A percentile compares a stretch with the other conserved stretches of the same genome.
Evolutionary conservation across 2,329 filamentous ascomycete genomes (phyloP).

Genomic region (Aureobasidium sp.): DNA sequence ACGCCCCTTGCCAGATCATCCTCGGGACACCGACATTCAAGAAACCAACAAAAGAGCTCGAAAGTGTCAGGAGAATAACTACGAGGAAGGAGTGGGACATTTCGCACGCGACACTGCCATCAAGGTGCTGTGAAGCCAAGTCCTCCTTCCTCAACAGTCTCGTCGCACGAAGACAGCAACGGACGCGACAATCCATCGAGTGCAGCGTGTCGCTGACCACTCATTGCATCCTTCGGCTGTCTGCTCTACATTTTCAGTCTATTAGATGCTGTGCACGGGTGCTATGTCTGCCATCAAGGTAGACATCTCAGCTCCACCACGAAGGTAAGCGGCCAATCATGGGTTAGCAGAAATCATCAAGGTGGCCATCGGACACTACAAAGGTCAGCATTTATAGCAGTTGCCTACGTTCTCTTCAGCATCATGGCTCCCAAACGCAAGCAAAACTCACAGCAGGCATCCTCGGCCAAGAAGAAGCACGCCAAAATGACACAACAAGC

Average conservation of each 20-base stretch:
- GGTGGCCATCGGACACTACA: not conserved
- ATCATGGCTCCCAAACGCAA: constrained; percentile 12
- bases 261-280: not conserved
- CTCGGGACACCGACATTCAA: not conserved
- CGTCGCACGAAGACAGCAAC: not conserved
- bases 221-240: not conserved
- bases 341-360: constrained; percentile 6
- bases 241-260: not conserved
- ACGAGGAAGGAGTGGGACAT: not conserved
- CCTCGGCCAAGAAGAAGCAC: constrained; percentile 5
- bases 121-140: constrained; percentile 1
- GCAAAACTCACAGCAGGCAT: not conserved
- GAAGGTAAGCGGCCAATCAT: constrained; percentile 1
- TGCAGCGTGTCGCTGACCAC: not conserved
- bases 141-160: not conserved
- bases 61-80: not conserved
- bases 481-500: constrained; percentile 6
- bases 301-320: not conserved
- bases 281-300: constrained; percentile 5
- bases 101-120: not conserved
- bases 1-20: not conserved
- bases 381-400: constrained; percentile 2
- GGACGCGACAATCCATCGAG: not conserved
- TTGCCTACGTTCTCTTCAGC: not conserved
- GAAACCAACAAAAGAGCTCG: not conserved